Percentiles rank a stretch among this genome's conserved stretches.
Evolutionary conservation across 2,329 filamentous ascomycete genomes (phyloP).

Genomic region (Apiospora arundinis): DNA sequence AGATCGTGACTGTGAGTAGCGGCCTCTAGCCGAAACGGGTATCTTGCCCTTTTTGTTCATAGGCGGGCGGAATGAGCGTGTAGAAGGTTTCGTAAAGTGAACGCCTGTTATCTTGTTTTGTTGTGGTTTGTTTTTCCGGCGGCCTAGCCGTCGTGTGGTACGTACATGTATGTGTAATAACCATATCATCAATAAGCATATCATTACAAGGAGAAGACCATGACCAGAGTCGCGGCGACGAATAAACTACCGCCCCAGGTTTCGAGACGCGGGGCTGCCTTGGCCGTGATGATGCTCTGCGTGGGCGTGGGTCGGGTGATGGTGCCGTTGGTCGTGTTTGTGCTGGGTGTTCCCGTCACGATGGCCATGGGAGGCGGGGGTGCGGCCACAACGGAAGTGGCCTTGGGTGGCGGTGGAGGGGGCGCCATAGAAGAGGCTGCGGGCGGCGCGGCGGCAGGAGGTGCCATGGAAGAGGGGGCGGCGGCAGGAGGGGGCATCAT

Average conservation of each 20-base stretch:
- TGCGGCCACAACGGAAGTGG: background rate
- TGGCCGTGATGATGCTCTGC: conserved; percentile 7
- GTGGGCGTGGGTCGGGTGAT: background rate
- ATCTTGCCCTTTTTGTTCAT: background rate
- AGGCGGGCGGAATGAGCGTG: background rate
- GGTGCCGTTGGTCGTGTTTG: background rate
- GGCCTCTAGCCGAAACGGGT: conserved; percentile 10
- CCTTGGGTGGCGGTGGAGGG: background rate
- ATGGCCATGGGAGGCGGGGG: background rate
- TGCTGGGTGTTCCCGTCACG: background rate
- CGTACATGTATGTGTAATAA: background rate
- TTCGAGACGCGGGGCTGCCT: background rate
- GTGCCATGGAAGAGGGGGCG: background rate
- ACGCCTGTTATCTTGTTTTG: conserved; percentile 8
- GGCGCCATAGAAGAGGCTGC: background rate
- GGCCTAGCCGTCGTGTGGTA: background rate
- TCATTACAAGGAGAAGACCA: background rate
- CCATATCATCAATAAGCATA: background rate
- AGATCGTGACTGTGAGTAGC: background rate
- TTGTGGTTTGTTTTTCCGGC: background rate
- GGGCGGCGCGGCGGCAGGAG: background rate
- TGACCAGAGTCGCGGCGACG: background rate
- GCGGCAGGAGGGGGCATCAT: background rate
- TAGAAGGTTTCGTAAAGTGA: background rate
- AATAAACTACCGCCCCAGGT: background rate